Evolutionary conservation across 2,329 filamentous ascomycete species (phyloP), one percentile per base, ranked within the genome.

Genomic region (Penicillium digitatum): DNA sequence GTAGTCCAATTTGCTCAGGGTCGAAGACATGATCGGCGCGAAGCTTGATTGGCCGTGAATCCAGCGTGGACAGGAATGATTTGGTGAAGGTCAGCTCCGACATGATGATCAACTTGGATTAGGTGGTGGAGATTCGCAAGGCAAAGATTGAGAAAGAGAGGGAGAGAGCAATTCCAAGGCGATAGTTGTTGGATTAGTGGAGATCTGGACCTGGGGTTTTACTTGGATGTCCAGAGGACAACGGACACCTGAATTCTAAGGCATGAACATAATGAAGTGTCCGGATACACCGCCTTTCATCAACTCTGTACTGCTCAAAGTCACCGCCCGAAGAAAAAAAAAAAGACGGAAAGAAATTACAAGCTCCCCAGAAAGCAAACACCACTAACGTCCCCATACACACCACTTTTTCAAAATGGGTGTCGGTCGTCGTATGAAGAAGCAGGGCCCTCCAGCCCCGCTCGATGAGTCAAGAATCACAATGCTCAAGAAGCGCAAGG

Each of bases 21-120:
- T 96, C 90, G 74, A 93, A 89, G 73, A 95, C 86, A 84, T 96
- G 88, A 73, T 97, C 90, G 61, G 89, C 80, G n/a, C 87, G 85
- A 60, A 97, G 83, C 79, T 92, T 95, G 66, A 86, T 74, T 8
- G 91, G 88, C 47, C 87, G 86, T 57, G 85, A 83, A 75, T 95
- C 90, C 59, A 97, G 83, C 22, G 85, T 82, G 49, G 86, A 79
- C 64, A 99, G 85, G 74, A 95, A 96, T 31, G 84, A 81, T 75
- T 88, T 90, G 65, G 90, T 88, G 73, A 96, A 97, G 48, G 85
- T 78, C 57, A 92, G 76, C 81, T 96, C 92, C n/a, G 87, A 81
- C 88, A 92, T 92, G 62, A 57, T 71, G 60, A 29, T 20, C 14
- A 9, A 14, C 34, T 24, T 27, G 20, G 10, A 37, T n/a, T 5